Evolutionary conservation across 768 basidiomycete genomes (phyloP).

Genomic region (Sarcodon aspratus): DNA sequence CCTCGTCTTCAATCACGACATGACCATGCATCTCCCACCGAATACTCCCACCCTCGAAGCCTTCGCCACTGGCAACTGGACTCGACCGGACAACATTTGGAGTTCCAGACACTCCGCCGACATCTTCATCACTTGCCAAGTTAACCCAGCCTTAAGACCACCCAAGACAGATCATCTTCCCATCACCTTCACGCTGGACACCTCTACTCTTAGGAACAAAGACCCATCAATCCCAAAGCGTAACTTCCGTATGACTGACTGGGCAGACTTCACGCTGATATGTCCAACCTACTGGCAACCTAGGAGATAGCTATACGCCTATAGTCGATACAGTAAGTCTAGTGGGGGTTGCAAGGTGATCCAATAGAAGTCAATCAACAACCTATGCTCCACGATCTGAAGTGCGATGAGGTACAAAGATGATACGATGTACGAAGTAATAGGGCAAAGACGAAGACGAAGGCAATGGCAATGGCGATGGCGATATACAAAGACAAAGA

Average conservation of each 20-base stretch:
- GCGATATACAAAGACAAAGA: too few species aligned
- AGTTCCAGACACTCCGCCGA: slow-evolving; percentile 9
- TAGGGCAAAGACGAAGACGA: too few species aligned
- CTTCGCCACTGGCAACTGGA: slow-evolving; percentile 18
- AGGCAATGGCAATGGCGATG: too few species aligned
- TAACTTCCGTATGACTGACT: slow-evolving; percentile 21
- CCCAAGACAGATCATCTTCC: slow-evolving; percentile 29
- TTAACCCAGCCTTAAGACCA: slow-evolving; percentile 6
- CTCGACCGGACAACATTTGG: slow-evolving; percentile 34
- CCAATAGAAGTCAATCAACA: too few species aligned
- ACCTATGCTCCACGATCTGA: too few species aligned
- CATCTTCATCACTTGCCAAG: slow-evolving; percentile 17
- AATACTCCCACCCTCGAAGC: slow-evolving; percentile 23
- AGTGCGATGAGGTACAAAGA: too few species aligned
- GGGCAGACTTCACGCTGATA: too few species aligned
- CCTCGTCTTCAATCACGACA: slow-evolving; percentile 10
- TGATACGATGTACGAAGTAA: too few species aligned
- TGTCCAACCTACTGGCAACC: too few species aligned
- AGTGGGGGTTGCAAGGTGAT: too few species aligned
- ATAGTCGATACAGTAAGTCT: too few species aligned
- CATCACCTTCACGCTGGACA: slow-evolving; percentile 18
- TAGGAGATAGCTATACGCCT: too few species aligned
- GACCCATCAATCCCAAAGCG: neutral
- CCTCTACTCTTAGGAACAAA: neutral
- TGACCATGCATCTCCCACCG: slow-evolving; percentile 24